Base-by-base conservation (phyloP, 2,329 filamentous ascomycete genomes). In the Sodiomyces alkalinus region DNA sequence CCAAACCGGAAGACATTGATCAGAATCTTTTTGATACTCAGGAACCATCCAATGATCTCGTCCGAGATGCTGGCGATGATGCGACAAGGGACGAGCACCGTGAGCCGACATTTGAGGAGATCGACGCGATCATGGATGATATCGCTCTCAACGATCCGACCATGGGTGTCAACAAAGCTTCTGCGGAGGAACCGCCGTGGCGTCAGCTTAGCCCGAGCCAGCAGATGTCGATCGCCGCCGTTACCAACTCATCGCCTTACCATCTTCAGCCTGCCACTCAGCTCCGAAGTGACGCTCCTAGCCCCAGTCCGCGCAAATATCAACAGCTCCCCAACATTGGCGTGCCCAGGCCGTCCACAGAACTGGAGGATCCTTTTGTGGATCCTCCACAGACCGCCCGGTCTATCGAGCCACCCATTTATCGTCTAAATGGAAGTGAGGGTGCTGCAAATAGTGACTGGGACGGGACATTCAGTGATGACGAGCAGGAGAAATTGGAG, bases 61-160 rank as follows among this genome's bases (percentile, higher is more conserved):
- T 2, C 6, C 23, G 4, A 7, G 16, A 14, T 25, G 23, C 14
- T n/a, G 14, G 9, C 10, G 23, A 17, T 5, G n/a, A n/a, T n/a
- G n/a, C n/a, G n/a, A n/a, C n/a, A n/a, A n/a, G n/a, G n/a, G 37
- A 43, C 14, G 37, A 41, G 4, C 43, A 45, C 6, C 42, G 43
- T 13, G 59, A 61, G 36, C 62, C 58, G 6, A 69, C 75, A 0
- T 81, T 81, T 41, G 77, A 87, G 40, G 85, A 94, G 46, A 86
- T 94, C 43, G 86, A 94, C 56, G 82, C 79, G 24, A 74, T 94
- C 29, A 93, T 96, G 83, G 72, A 77, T 38, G 78, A 90, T 34
- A 67, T 94, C 41, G 77, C 83, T 41, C 68, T 75, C 33, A 70
- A 64, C 26, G 73, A 83, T 39, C 79, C 78, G 2, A 74, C 77